phyloP scores from a whole-genome alignment of 1,284 basidiomycete species.

The Irpex sp. region DNA sequence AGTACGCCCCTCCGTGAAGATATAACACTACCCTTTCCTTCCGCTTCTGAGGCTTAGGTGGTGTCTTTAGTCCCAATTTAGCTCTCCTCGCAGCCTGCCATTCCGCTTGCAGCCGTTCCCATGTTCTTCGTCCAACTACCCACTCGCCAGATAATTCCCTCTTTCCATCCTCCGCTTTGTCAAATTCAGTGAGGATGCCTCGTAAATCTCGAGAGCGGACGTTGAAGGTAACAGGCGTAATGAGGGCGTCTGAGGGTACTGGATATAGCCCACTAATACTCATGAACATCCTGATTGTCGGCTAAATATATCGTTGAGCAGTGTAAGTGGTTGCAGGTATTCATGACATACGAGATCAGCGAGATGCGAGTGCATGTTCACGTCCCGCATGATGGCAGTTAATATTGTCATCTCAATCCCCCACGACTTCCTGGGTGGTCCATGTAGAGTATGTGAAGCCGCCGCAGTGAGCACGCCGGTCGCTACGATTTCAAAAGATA shows the following conservation, averaged over 20 bases:
- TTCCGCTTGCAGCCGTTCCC: conserved; percentile 84
- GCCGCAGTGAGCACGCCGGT: conserved; percentile 66
- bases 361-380: conserved; percentile 78
- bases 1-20: conserved; percentile 95
- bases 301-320: conserved; percentile 29
- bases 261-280: conserved; percentile 80
- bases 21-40: conserved; percentile 88
- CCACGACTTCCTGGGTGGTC: conserved; percentile 82
- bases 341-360: conserved; percentile 69
- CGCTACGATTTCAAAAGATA: conserved; percentile 34
- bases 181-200: conserved; percentile 73
- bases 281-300: conserved; percentile 75
- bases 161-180: conserved; percentile 66
- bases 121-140: conserved; percentile 90
- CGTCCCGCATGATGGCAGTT: conserved; percentile 81
- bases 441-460: conserved; percentile 68
- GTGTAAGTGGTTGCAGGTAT: conserved; percentile 1
- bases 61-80: neutral
- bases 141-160: conserved; percentile 92
- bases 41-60: conserved; percentile 22
- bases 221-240: conserved; percentile 91
- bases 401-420: conserved; percentile 86
- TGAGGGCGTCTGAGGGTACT: conserved; percentile 87
- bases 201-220: conserved; percentile 71
- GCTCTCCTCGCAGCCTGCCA: conserved; percentile 46